phyloP scores from a whole-genome alignment of 2,329 filamentous ascomycete species.

The Byssothecium circinans region DNA sequence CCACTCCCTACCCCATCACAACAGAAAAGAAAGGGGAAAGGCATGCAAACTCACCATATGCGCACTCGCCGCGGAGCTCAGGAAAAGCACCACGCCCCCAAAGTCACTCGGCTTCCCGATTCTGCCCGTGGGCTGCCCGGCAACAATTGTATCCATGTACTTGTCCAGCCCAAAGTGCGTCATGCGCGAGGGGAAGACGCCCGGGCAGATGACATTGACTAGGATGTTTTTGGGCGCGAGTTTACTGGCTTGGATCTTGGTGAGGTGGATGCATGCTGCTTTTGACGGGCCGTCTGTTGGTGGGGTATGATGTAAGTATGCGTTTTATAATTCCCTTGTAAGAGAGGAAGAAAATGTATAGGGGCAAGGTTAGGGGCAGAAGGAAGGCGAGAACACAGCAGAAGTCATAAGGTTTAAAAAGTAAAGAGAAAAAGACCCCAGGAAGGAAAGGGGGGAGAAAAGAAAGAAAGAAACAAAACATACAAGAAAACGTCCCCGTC shows the following conservation, averaged over 20 bases:
- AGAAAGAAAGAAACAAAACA: not conserved
- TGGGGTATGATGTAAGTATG: too few relatives aligned
- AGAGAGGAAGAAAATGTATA: too few relatives aligned
- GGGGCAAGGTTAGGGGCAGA: too few relatives aligned
- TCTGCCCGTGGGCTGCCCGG: conserved; percentile 50
- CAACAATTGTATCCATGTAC: conserved; percentile 52
- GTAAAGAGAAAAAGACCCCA: too few relatives aligned
- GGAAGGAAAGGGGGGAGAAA: not conserved
- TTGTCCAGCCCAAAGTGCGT: conserved; percentile 56
- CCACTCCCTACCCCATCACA: conserved; percentile 36
- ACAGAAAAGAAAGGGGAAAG: conserved; percentile 33
- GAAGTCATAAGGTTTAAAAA: too few relatives aligned
- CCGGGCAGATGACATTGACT: conserved; percentile 50
- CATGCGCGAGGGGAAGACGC: conserved; percentile 58
- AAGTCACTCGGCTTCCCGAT: conserved; percentile 54
- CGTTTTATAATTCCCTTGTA: too few relatives aligned
- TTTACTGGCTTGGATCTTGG: conserved; percentile 54
- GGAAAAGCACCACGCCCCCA: conserved; percentile 50
- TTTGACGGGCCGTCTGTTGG: conserved; percentile 55
- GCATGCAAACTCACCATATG: conserved; percentile 31
- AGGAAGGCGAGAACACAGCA: too few relatives aligned
- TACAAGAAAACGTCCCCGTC: conserved; percentile 49
- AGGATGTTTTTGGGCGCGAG: conserved; percentile 56
- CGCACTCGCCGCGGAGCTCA: conserved; percentile 46
- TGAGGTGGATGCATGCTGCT: conserved; percentile 57